These are phyloP conservation scores for Coemansia sp. DNA, from an alignment of 192 early-diverging fungal genomes.

Conservation along the genomic window DNA sequence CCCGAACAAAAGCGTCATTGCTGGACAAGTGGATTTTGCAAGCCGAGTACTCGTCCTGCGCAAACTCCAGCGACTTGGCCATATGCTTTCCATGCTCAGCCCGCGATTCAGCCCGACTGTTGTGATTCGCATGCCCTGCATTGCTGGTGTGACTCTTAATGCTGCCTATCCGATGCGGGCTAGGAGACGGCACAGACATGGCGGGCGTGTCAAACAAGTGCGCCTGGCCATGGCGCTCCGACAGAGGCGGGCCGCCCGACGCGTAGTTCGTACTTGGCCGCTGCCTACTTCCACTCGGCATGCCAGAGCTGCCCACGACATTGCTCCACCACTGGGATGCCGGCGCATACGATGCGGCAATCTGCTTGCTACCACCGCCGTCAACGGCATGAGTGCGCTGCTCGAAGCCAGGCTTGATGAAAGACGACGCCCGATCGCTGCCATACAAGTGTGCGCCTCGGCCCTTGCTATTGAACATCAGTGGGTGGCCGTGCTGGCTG, in stretches of 20 bases:
- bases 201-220: constrained; percentile 1
- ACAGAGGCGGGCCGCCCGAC: neutral
- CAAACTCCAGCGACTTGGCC: constrained; percentile 29
- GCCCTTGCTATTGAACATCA: constrained; percentile 24
- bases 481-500: constrained; percentile 13
- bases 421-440: neutral
- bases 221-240: neutral
- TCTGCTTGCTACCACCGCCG: constrained; percentile 13
- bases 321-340: constrained; percentile 14
- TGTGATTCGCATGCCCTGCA: neutral
- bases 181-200: constrained; percentile 1
- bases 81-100: constrained; percentile 4
- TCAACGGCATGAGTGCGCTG: neutral
- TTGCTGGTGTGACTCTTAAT: neutral
- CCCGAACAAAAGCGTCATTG: constrained; percentile 43
- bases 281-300: neutral
- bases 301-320: neutral
- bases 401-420: neutral
- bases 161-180: constrained; percentile 11
- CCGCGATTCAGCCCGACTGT: neutral
- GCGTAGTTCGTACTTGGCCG: neutral
- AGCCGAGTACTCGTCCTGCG: constrained; percentile 41
- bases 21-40: constrained; percentile 39
- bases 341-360: constrained; percentile 26
- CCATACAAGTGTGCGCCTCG: constrained; percentile 18